Evolutionary conservation across 805 yeast species (phyloP), one percentile per base, ranked within the genome.

Genomic region (Spencermartinsiella europaea): DNA sequence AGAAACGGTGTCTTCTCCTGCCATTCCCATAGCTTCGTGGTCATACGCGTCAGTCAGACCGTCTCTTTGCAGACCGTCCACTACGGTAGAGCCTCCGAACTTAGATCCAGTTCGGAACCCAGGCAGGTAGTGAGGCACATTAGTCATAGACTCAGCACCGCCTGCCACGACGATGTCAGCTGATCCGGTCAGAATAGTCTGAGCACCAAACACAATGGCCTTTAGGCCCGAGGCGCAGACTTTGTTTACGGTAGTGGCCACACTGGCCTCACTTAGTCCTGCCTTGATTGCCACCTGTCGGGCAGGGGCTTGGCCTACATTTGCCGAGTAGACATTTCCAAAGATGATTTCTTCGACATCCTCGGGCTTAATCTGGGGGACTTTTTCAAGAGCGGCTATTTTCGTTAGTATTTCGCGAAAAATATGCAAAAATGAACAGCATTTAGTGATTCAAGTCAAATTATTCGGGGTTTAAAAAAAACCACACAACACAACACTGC

Each of bases 191-290:
- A 85, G 68, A 58, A 91, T 90, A 44, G 90, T 73, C 72, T 90
- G 98, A 35, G 97, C 89, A 52, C 86, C 99, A 50, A 85, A 69
- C 59, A 90, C 88, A 60, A 89, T 80, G 38, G 97, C 79, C 72
- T 93, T 91, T 80, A 90, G 71, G 58, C 96, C 98, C 10, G 96
- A 85, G 36, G 99, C 95, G 74, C 99, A 93, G 48, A 93, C 98
- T 73, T 91, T 91, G 79, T 93, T 93, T 56, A 91, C 77, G 34
- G 97, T 85, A 45, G 96, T 79, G 49, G 96, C 95, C 40, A 88
- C 84, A 45, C 87, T 81, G 51, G 79, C 72, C 55, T 83, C 80
- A 42, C 87, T 80, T 44, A 93, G 75, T 14, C 98, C 98, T 16
- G 98, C 84, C 61, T 81, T 83, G 55, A 91, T 62, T 14, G 96